phyloP scores from a whole-genome alignment of 768 basidiomycete genomes.

The Rhizopogon vesiculosus region DNA sequence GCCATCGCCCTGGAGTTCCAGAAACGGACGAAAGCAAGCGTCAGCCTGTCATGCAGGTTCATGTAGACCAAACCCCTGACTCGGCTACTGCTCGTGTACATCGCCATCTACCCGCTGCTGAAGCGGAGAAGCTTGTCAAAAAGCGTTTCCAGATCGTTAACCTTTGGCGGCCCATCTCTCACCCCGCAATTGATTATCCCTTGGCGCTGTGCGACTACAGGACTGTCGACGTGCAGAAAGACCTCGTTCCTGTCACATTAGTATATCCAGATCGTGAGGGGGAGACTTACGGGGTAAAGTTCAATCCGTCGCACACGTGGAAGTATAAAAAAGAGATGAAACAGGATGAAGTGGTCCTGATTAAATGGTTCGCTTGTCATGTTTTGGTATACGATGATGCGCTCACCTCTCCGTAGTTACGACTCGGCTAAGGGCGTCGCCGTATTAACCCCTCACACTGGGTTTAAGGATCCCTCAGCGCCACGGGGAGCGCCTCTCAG shows the following conservation, averaged over 20 bases:
- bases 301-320: constrained; percentile 47
- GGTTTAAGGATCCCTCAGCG: constrained; percentile 50
- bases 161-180: constrained; percentile 52
- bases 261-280: constrained; percentile 48
- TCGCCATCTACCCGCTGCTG: constrained; percentile 43
- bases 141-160: constrained; percentile 57
- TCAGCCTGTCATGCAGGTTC: constrained; percentile 36
- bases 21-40: constrained; percentile 34
- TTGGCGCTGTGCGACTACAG: constrained; percentile 48
- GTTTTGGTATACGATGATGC: background rate
- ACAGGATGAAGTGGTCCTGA: constrained; percentile 44
- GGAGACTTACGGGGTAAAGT: constrained; percentile 44
- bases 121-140: constrained; percentile 38
- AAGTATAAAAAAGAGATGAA: constrained; percentile 44
- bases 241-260: constrained; percentile 40
- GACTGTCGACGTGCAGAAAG: constrained; percentile 35
- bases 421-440: constrained; percentile 43
- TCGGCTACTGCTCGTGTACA: constrained; percentile 43
- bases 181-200: constrained; percentile 46
- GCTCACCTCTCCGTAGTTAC: constrained; percentile 20
- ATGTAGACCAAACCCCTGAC: constrained; percentile 49
- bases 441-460: constrained; percentile 58
- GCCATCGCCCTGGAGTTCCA: constrained; percentile 31
- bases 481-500: constrained; percentile 44
- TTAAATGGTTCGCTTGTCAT: constrained; percentile 40